These are phyloP conservation scores for Fusarium circinatum DNA, from an alignment of 2,329 filamentous ascomycete genomes.

Conservation along the genomic window DNA sequence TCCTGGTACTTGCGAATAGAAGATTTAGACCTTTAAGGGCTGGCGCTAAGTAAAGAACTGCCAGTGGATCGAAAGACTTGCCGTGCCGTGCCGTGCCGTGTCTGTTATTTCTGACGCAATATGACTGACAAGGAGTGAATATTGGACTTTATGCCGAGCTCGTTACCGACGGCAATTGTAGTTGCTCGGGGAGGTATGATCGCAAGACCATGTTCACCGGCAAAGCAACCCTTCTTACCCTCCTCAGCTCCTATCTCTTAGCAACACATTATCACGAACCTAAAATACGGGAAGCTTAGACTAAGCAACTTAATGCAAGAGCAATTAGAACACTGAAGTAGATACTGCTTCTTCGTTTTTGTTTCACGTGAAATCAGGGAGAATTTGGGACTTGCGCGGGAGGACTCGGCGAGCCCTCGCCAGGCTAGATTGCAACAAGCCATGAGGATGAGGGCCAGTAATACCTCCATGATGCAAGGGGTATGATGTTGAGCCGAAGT, in stretches of 20 bases:
- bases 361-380: background rate
- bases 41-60: background rate
- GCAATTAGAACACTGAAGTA: fast-evolving
- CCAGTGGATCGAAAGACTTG: background rate
- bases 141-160: background rate
- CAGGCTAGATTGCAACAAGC: background rate
- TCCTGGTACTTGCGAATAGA: background rate
- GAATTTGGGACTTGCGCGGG: fast-evolving
- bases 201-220: background rate
- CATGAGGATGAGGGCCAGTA: too few relatives aligned
- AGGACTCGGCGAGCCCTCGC: background rate
- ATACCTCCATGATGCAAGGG: background rate
- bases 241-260: background rate
- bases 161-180: background rate
- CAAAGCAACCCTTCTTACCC: background rate
- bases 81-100: too few relatives aligned
- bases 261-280: background rate
- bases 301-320: fast-evolving
- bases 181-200: background rate
- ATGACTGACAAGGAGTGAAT: background rate
- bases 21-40: background rate
- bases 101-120: background rate
- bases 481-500: fast-evolving
- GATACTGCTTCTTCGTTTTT: background rate
- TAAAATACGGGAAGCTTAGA: background rate